Percentiles rank a stretch among this genome's conserved stretches.
Evolutionary conservation across 2,329 filamentous ascomycete species (phyloP).

Genomic region (Fusarium abutilonis): DNA sequence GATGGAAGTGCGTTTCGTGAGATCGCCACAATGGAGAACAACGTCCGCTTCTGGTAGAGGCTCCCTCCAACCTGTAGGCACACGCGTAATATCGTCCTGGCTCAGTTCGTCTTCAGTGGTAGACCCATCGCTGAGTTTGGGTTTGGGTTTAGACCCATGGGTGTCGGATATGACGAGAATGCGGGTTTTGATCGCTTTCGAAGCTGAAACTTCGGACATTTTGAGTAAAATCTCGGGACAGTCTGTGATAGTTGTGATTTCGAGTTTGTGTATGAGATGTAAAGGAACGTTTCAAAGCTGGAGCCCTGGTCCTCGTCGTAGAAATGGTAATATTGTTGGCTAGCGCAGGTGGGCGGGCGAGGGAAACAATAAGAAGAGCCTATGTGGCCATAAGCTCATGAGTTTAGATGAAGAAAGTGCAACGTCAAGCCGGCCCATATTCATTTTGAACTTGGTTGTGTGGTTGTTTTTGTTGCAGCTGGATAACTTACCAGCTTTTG

Average conservation of each 20-base stretch:
- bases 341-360: too few relatives aligned
- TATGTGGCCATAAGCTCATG: too few relatives aligned
- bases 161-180: slow-evolving; percentile 55
- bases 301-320: background rate
- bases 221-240: background rate
- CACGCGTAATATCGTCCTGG: slow-evolving; percentile 16
- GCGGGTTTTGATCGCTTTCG: slow-evolving; percentile 48
- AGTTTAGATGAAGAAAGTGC: too few relatives aligned
- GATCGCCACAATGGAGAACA: slow-evolving; percentile 63
- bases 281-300: background rate
- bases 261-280: background rate
- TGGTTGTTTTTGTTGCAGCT: too few relatives aligned
- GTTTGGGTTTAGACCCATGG: slow-evolving; percentile 44
- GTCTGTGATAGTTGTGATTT: background rate
- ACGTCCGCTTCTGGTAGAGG: slow-evolving; percentile 56
- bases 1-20: slow-evolving; percentile 56
- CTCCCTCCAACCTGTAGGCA: slow-evolving; percentile 46
- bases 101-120: slow-evolving; percentile 43
- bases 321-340: too few relatives aligned
- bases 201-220: slow-evolving; percentile 18
- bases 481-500: too few relatives aligned
- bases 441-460: too few relatives aligned
- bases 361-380: too few relatives aligned
- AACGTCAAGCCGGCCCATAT: too few relatives aligned
- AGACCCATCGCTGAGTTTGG: slow-evolving; percentile 15